Percentiles rank a stretch among this genome's conserved stretches.
These are phyloP conservation scores for Coelastrella sp. DNA, from an alignment of 139 green algal species.

Conservation along the genomic window DNA sequence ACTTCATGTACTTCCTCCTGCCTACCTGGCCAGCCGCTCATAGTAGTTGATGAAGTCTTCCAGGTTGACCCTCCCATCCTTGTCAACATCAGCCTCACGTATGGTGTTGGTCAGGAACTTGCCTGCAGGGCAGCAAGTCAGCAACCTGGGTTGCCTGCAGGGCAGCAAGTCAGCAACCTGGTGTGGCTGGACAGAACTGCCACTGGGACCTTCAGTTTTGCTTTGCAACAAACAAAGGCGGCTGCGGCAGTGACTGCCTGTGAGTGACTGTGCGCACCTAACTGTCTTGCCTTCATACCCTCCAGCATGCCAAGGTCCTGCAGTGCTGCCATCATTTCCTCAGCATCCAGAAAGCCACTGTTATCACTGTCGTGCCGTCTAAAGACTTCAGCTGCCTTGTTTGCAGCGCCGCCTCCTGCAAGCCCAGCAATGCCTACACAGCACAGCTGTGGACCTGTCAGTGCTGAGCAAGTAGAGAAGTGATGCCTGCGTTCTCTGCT, in stretches of 20 bases:
- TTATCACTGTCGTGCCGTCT: constrained; percentile 58
- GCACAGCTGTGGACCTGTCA: not conserved
- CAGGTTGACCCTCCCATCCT: constrained; percentile 63
- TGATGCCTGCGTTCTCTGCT: no score
- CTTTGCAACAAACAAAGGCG: not conserved
- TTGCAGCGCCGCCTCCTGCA: constrained; percentile 58
- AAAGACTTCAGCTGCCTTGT: constrained; percentile 72
- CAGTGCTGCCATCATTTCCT: constrained; percentile 71
- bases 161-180: not conserved
- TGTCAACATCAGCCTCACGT: constrained; percentile 66
- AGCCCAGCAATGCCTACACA: constrained; percentile 35
- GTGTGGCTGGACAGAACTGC: not conserved
- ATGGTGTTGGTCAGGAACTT: constrained; percentile 66
- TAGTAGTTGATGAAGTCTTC: constrained; percentile 64
- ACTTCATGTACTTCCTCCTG: not conserved
- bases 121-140: constrained; percentile 47
- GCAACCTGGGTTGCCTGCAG: not conserved
- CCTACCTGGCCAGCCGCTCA: constrained; percentile 47
- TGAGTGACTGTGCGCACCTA: constrained; percentile 50
- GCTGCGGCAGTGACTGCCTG: not conserved
- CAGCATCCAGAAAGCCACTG: constrained; percentile 53
- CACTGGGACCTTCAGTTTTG: not conserved
- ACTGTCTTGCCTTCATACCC: constrained; percentile 63
- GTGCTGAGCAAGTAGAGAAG: not conserved
- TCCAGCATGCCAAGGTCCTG: constrained; percentile 68